A percentile compares a stretch with the other conserved stretches of the same genome.
Conservation (phyloP, 1,284 basidiomycete species). For the Melampsora larici-populina region DNA sequence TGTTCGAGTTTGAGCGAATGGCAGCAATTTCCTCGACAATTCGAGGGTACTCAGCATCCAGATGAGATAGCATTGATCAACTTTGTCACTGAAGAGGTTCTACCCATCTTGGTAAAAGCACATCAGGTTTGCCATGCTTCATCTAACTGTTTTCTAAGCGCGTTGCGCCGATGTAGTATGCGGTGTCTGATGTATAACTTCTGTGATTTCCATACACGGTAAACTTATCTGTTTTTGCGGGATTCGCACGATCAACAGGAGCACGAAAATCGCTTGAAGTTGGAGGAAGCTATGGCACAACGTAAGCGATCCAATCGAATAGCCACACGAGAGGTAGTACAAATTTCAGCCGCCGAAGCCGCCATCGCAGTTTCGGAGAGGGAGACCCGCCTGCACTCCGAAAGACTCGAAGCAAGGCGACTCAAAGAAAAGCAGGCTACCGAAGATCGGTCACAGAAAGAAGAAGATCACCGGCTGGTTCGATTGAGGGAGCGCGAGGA, state of each 20-base stretch:
- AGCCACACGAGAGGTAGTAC: conserved; percentile 24
- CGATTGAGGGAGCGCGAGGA: conserved; percentile 31
- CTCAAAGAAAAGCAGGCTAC: conserved; percentile 19
- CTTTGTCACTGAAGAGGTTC: conserved; percentile 18
- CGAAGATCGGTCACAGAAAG: conserved; percentile 18
- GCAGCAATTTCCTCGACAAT: conserved; percentile 25
- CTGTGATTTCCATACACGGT: not conserved
- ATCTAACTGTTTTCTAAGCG: not conserved
- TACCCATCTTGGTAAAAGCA: conserved; percentile 16
- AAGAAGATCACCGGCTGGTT: conserved; percentile 37
- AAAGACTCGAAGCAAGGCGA: conserved; percentile 38
- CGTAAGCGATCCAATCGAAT: conserved; percentile 33
- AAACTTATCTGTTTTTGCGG: not conserved
- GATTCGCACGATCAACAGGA: not conserved
- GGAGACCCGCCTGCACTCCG: conserved; percentile 37
- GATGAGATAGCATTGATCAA: conserved; percentile 16
- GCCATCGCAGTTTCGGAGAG: not conserved
- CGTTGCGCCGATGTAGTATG: not conserved
- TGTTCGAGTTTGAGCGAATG: conserved; percentile 35
- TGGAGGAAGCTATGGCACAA: conserved; percentile 35
- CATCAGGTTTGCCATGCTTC: conserved; percentile 21
- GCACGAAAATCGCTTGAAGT: conserved; percentile 22
- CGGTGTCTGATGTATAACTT: not conserved
- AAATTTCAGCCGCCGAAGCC: conserved; percentile 8
- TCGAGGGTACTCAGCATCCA: conserved; percentile 15